Percentiles rank a stretch among this genome's conserved stretches.
Evolutionary conservation across 2,329 filamentous ascomycete species (phyloP).

Genomic region (Cercospora beticola): DNA sequence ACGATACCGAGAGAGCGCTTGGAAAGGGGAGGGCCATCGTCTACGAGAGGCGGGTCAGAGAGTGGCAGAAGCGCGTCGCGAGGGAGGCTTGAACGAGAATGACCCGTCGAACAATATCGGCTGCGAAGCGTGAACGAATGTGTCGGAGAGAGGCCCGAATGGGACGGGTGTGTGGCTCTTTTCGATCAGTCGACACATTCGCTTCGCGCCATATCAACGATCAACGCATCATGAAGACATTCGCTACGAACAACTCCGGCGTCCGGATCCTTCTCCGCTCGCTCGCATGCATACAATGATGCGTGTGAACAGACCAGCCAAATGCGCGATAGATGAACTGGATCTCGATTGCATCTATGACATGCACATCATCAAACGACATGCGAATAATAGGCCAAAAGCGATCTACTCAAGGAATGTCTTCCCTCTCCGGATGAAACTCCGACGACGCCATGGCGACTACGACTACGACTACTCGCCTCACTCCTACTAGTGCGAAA

Average conservation of each 20-base stretch:
- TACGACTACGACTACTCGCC: background rate
- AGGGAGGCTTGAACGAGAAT: background rate
- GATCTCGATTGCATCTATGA: background rate
- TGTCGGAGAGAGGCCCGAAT: background rate
- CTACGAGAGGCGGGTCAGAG: background rate
- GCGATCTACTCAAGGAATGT: background rate
- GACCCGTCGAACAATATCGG: background rate
- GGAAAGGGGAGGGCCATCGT: background rate
- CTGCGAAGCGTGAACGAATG: background rate
- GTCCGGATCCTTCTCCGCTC: background rate
- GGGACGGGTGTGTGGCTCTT: background rate
- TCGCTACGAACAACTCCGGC: background rate
- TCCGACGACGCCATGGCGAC: background rate
- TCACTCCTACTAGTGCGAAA: background rate
- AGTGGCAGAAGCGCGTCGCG: background rate
- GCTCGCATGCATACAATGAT: background rate
- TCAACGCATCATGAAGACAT: background rate
- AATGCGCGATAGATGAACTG: background rate
- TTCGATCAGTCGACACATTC: background rate
- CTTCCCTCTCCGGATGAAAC: background rate
- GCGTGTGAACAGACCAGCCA: background rate
- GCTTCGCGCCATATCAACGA: background rate
- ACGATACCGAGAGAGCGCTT: background rate
- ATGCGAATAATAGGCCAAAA: background rate
- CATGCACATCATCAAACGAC: background rate